These are phyloP conservation scores for Geranomyces michiganensis DNA, from an alignment of 192 early-diverging fungal genomes.

Conservation along the genomic window DNA sequence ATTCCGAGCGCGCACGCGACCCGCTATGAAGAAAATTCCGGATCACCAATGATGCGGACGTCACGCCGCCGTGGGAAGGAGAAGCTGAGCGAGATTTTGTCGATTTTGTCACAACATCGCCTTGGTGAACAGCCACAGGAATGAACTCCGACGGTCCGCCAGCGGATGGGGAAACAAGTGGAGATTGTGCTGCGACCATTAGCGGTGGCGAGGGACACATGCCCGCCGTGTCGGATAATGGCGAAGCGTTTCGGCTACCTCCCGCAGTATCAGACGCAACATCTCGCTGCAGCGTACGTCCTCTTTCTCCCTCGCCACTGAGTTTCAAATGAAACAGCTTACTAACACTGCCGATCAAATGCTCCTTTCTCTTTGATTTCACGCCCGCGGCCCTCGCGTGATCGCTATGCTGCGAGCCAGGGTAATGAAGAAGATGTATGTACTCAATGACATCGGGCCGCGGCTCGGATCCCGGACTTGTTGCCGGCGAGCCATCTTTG, in stretches of 20 bases:
- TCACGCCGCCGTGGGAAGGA: background rate
- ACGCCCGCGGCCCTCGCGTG: conserved; percentile 12
- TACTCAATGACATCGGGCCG: background rate
- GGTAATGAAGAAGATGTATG: conserved; percentile 38
- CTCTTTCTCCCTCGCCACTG: background rate
- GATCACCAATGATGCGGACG: background rate
- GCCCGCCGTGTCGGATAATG: too few species aligned
- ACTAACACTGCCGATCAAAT: conserved; percentile 9
- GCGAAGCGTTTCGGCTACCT: background rate
- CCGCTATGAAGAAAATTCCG: background rate
- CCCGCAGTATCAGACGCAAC: background rate
- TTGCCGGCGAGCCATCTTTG: background rate
- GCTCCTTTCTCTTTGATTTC: conserved; percentile 16
- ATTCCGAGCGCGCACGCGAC: background rate
- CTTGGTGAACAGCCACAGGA: conserved; percentile 4
- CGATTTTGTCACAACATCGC: conserved; percentile 2
- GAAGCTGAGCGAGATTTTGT: conserved; percentile 6
- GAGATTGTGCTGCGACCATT: too few species aligned
- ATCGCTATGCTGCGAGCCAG: conserved; percentile 38
- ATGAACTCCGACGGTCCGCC: background rate
- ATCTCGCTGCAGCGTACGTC: background rate
- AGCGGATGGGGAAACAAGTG: background rate
- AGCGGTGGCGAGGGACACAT: too few species aligned
- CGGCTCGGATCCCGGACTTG: too few species aligned
- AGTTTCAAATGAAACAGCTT: conserved; percentile 34